A percentile compares a stretch with the other conserved stretches of the same genome.
Evolutionary conservation across 2,329 filamentous ascomycete species (phyloP).

Genomic region (Cladosporium colombiae): DNA sequence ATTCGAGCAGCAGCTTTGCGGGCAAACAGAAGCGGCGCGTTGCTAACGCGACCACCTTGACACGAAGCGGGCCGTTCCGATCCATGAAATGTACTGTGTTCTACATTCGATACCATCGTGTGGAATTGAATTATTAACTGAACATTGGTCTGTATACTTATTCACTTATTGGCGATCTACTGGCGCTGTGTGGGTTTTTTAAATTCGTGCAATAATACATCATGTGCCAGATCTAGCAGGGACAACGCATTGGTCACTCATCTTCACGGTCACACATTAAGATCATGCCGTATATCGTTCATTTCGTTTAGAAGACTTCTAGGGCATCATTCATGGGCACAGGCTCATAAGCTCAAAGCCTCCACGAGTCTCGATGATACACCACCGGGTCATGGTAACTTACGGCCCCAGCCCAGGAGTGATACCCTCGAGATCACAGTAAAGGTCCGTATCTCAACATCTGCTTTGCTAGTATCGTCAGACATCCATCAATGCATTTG

Average conservation of each 20-base stretch:
- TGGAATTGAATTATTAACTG: neutral
- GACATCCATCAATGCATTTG: neutral
- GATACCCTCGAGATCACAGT: no score
- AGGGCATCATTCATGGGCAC: no score
- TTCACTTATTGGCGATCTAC: neutral
- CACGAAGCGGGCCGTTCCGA: neutral
- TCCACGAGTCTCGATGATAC: no score
- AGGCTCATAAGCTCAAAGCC: no score
- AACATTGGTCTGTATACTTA: neutral
- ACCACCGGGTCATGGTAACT: no score
- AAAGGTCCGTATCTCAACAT: neutral
- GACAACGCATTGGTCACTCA: neutral
- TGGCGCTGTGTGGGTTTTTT: neutral
- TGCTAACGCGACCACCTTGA: neutral
- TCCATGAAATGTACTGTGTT: neutral
- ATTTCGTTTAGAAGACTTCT: neutral
- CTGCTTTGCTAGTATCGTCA: neutral
- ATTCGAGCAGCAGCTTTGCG: conserved; percentile 7
- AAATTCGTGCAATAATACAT: no score
- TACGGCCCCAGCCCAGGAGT: no score
- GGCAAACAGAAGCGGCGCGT: neutral
- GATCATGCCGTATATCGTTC: neutral
- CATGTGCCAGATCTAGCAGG: neutral
- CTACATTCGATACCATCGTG: neutral
- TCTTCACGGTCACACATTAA: neutral